Evolutionary conservation across 2,329 filamentous ascomycete species (phyloP), one percentile per base, ranked within the genome.

Genomic region (Fusarium tupiense): DNA sequence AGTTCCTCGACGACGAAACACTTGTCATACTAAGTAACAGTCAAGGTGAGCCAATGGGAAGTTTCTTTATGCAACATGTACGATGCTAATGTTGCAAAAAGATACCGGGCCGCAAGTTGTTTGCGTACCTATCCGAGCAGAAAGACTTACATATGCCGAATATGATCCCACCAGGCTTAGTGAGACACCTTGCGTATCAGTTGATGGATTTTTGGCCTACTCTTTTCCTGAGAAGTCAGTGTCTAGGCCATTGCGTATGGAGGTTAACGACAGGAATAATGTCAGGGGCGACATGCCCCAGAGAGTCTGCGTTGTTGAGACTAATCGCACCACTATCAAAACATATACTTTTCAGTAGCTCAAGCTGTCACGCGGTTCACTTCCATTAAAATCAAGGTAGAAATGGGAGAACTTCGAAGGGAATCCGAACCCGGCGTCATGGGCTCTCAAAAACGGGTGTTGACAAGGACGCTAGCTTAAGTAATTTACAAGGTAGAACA

Each of bases 1-100:
- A 92, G 78, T 94, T 95, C 77, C 86, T 93, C 49, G 87, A 92
- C 75, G 89, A 92, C 63, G 81, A 86, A 19, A 86, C 84, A 0
- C 80, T 95, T 4, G 85, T 94, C 61, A 74, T 93, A 4, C 86
- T 95, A 5, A 82, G 88, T 87, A 82, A 78, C 80, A 49, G 74
- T 60, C 31, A 78, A 76, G 84, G 87, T 85, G 77, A 47, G 75
- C 70, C 26, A 9, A 14, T 17, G 14, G 9, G 7, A 24, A 52
- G 29, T 46, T 50, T 16, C 44, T 33, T 35, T n/a, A n/a, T 13
- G n/a, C 12, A 19, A 33, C 19, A 20, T 31, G 38, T 22, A 6
- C 14, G 24, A 46, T 43, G 2, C 61, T 75, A 41, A 76, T 35
- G 1, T 11, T 43, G 14, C 10, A 20, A 37, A 14, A 43, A 82